Base-by-base conservation (phyloP, 2,329 filamentous ascomycete species). In the Penicillium freii region DNA sequence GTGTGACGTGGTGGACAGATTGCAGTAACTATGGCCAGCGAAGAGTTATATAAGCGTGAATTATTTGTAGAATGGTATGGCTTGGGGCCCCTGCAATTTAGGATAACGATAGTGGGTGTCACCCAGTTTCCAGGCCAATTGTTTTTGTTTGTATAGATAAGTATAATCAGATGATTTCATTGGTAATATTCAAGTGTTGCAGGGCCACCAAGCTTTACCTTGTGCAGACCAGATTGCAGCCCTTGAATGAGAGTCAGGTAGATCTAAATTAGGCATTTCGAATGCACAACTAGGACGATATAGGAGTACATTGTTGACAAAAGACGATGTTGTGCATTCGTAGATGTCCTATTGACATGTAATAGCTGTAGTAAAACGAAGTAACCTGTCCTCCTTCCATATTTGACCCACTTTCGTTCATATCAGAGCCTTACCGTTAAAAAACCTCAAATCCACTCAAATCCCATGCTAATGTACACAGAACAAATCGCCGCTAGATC, bases 381-480 rank as follows among this genome's bases (percentile, higher is more conserved):
- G 29, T 45, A 46, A 49, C 51, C 44, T 49, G 19, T 36, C 54
- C 52, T 52, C 48, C 57, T 39, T 60, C 50, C 54, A 44, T 34
- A 17, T 43, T 54, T 52, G 45, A 49, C 46, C 39, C 38, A 53
- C 34, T 31, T 51, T 39, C 50, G n/a, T 44, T 51, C 51, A 33
- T 46, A 42, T 48, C 50, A 51, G 31, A 56, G 33, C 53, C 51
- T 46, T n/a, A 54, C 50, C 49, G n/a, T 47, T 49, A 23, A 54
- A 29, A 38, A 27, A 27, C 6, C 13, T 25, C 5, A 33, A 47
- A 56, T 29, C 36, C 33, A 51, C 36, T 53, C 51, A 51, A 52
- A 53, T 34, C 44, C 52, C 39, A 59, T 63, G 54, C 56, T 64
- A 64, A 61, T 62, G 51, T 64, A 64, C 59, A 63, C 53, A 60